These are phyloP conservation scores for Piper longum DNA, from an alignment of 164 flowering plant genomes.

Conservation along the genomic window DNA sequence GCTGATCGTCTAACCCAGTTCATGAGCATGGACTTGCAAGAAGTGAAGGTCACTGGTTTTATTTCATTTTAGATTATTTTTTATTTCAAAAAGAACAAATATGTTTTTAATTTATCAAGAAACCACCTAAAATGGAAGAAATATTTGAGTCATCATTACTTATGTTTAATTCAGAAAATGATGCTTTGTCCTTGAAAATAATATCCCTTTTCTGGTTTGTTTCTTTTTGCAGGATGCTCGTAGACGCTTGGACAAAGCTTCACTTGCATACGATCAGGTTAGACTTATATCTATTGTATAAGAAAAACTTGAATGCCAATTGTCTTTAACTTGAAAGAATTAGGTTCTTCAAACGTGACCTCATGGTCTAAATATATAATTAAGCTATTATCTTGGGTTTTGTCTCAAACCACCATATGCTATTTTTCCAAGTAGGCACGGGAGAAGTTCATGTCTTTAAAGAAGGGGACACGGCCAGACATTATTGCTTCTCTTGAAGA, in stretches of 20 bases:
- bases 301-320: too few relatives aligned
- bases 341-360: too few relatives aligned
- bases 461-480: constrained; percentile 71
- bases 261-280: constrained; percentile 78
- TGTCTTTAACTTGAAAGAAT: too few relatives aligned
- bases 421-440: constrained; percentile 41
- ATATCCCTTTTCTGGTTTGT: neutral
- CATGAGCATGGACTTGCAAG: constrained; percentile 44
- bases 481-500: constrained; percentile 80
- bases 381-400: too few relatives aligned
- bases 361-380: too few relatives aligned
- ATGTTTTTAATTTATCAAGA: neutral
- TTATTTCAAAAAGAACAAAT: neutral
- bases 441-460: constrained; percentile 70
- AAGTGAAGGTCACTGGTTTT: constrained; percentile 38
- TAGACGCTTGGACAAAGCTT: constrained; percentile 67
- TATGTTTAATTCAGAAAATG: neutral
- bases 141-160: neutral
- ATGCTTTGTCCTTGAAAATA: neutral
- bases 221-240: constrained; percentile 64
- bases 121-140: too few relatives aligned
- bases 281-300: constrained; percentile 1
- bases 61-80: neutral
- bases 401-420: neutral
- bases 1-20: constrained; percentile 47